Conservation (phyloP, 768 basidiomycete genomes). For the Mycena vitilis region DNA sequence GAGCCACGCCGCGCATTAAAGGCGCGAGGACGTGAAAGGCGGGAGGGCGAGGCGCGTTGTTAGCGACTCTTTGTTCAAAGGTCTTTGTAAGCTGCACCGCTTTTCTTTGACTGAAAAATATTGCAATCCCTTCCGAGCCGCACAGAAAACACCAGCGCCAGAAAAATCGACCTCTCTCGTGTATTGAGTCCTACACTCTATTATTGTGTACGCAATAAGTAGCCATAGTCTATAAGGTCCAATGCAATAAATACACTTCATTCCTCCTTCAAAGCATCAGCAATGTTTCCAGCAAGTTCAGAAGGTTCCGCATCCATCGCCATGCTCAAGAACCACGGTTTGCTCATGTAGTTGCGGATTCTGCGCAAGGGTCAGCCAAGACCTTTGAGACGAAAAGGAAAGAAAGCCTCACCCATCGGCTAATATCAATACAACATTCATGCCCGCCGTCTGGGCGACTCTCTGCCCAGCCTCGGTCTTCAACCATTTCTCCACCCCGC, state of each 20-base stretch:
- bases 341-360: constrained; percentile 94
- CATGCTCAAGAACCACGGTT: constrained; percentile 88
- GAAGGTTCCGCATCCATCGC: constrained; percentile 67
- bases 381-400: constrained; percentile 11
- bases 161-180: no score
- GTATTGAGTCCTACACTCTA: neutral
- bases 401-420: constrained; percentile 82
- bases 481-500: constrained; percentile 83
- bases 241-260: neutral
- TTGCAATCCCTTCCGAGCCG: no score
- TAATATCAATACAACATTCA: constrained; percentile 90
- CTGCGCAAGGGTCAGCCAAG: constrained; percentile 51
- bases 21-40: no score
- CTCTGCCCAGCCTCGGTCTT: constrained; percentile 72
- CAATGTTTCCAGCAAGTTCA: constrained; percentile 62
- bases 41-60: neutral
- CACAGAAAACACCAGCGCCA: no score
- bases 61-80: neutral
- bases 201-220: neutral
- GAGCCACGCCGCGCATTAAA: constrained; percentile 11
- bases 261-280: constrained; percentile 46
- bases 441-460: constrained; percentile 73
- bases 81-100: no score
- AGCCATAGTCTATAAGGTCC: constrained; percentile 9
- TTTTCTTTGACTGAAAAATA: no score